Conservation (phyloP, 2,329 filamentous ascomycete genomes). For the Tolypocladium guangdongense region DNA sequence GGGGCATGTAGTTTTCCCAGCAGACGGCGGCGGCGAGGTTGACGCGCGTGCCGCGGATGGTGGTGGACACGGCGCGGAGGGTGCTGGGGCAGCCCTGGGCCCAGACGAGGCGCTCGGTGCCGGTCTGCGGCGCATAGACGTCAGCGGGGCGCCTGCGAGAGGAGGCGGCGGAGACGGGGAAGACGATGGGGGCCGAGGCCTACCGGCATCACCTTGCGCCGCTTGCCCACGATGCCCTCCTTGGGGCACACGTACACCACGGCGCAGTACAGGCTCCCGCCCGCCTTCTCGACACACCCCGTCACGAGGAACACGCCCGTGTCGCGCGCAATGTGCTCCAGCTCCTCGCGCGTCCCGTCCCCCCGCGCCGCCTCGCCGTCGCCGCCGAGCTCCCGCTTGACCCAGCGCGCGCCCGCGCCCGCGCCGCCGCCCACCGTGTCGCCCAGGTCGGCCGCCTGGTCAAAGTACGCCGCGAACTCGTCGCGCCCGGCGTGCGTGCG, state of each 20-base stretch:
- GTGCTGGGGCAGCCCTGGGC: conserved; percentile 73
- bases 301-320: conserved; percentile 75
- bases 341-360: conserved; percentile 60
- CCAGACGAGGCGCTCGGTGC: conserved; percentile 75
- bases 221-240: conserved; percentile 66
- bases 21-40: conserved; percentile 83
- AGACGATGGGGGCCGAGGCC: no score
- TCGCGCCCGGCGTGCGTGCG: conserved; percentile 62
- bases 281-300: conserved; percentile 68
- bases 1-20: conserved; percentile 95
- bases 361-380: conserved; percentile 28
- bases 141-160: no score
- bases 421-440: conserved; percentile 54
- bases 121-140: conserved; percentile 41
- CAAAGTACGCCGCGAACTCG: conserved; percentile 74
- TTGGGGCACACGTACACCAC: conserved; percentile 73
- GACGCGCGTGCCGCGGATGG: conserved; percentile 66
- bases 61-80: conserved; percentile 67
- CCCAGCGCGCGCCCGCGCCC: conserved; percentile 65
- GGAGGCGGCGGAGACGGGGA: no score
- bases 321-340: conserved; percentile 66
- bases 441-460: conserved; percentile 68
- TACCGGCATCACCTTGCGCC: conserved; percentile 85
- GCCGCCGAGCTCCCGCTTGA: conserved; percentile 42
- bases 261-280: conserved; percentile 74